Conservation (phyloP, 192 early-diverging fungal genomes). For the Linnemannia zychae region DNA sequence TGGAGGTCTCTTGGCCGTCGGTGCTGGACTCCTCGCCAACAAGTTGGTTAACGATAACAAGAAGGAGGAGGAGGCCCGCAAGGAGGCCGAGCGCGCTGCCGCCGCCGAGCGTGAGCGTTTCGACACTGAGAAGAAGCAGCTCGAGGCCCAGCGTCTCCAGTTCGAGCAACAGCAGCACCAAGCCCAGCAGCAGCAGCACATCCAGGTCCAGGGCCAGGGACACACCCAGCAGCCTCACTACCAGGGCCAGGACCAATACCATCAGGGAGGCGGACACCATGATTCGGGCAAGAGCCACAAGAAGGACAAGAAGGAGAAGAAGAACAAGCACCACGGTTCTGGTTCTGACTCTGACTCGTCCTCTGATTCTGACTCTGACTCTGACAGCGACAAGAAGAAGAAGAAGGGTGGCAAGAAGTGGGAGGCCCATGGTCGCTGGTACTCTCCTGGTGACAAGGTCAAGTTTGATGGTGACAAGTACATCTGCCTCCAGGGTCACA, state of each 20-base stretch:
- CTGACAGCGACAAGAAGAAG: slow-evolving; percentile 42
- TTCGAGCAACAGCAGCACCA: slow-evolving; percentile 39
- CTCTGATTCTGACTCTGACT: slow-evolving; percentile 11
- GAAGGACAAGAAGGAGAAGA: slow-evolving; percentile 26
- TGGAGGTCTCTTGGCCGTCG: slow-evolving; percentile 59
- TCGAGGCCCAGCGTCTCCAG: slow-evolving; percentile 29
- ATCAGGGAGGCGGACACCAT: slow-evolving; percentile 15
- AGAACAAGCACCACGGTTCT: slow-evolving; percentile 30
- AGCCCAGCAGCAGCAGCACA: slow-evolving; percentile 8
- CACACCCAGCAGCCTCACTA: not conserved
- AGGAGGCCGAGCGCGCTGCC: slow-evolving; percentile 22
- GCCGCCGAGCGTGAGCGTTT: slow-evolving; percentile 28
- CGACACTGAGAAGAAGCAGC: slow-evolving; percentile 27
- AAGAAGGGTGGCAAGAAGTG: slow-evolving; percentile 46
- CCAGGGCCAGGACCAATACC: slow-evolving; percentile 9
- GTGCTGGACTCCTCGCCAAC: slow-evolving; percentile 60
- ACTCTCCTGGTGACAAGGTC: slow-evolving; percentile 65
- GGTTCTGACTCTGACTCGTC: slow-evolving; percentile 7
- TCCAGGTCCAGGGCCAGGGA: slow-evolving; percentile 14
- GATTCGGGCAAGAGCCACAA: slow-evolving; percentile 18
- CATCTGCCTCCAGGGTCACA: slow-evolving; percentile 64
- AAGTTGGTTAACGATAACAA: slow-evolving; percentile 57
- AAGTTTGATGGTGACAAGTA: slow-evolving; percentile 60
- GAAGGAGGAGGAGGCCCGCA: slow-evolving; percentile 41
- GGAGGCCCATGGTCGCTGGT: slow-evolving; percentile 59